Percentiles rank a stretch among this genome's conserved stretches.
Conservation (phyloP, 225 moss, liverwort and hornwort genomes). For the Pseudisothecium myosuroides region DNA sequence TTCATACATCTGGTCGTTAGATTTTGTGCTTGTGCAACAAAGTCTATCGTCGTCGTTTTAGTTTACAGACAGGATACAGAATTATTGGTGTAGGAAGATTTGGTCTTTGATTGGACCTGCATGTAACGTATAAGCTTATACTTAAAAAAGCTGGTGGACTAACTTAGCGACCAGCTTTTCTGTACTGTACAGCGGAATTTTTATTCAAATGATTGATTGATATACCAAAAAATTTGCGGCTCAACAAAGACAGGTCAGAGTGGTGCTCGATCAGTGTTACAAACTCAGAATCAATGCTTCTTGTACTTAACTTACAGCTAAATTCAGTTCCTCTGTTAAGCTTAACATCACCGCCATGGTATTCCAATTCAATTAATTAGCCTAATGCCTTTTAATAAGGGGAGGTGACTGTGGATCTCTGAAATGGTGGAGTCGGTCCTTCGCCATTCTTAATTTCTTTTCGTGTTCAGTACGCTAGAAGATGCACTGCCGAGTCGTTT, state of each 20-base stretch:
- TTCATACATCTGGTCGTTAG: background rate
- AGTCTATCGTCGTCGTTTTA: background rate
- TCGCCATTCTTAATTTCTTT: background rate
- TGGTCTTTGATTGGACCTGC: background rate
- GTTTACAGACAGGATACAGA: no score
- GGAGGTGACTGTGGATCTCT: background rate
- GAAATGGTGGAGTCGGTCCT: background rate
- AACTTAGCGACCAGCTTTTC: background rate
- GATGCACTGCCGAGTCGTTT: background rate
- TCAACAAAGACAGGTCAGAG: background rate
- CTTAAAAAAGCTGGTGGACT: background rate
- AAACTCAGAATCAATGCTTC: background rate
- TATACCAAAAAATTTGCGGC: background rate
- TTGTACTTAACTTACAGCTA: no score
- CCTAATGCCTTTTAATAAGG: background rate
- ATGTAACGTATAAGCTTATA: no score
- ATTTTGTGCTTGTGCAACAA: background rate
- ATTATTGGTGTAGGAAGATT: background rate
- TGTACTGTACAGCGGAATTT: no score
- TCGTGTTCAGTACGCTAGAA: background rate
- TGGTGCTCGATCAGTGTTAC: background rate
- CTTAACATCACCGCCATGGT: background rate
- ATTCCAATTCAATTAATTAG: background rate
- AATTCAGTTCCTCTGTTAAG: background rate
- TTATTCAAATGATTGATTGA: background rate